Percentiles rank a stretch among this genome's conserved stretches.
Evolutionary conservation across 306 rosid species (phyloP).

Genomic region (Vicia faba): DNA sequence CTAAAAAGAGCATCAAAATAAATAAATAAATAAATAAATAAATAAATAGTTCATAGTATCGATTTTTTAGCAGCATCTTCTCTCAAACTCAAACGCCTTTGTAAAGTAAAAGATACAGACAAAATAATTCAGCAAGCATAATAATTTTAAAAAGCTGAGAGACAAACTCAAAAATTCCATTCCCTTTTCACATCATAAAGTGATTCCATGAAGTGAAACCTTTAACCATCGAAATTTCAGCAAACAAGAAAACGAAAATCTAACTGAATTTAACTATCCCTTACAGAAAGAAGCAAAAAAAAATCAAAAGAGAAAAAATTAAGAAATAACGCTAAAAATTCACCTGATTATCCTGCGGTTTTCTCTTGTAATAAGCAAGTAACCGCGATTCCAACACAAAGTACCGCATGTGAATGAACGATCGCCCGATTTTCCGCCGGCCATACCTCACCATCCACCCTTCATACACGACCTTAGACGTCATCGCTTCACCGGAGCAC

Average conservation of each 20-base stretch:
- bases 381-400: constrained; percentile 93
- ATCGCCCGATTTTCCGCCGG: constrained; percentile 92
- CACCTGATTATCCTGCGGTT: constrained; percentile 96
- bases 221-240: constrained; percentile 19
- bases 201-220: constrained; percentile 25
- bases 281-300: background rate
- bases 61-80: constrained; percentile 29
- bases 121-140: constrained; percentile 31
- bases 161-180: constrained; percentile 4
- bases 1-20: constrained; percentile 47
- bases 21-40: constrained; percentile 28
- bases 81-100: constrained; percentile 25
- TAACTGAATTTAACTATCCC: background rate
- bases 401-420: constrained; percentile 95
- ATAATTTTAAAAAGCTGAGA: constrained; percentile 6
- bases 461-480: constrained; percentile 93
- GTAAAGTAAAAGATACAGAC: background rate
- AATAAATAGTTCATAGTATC: constrained; percentile 3
- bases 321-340: background rate
- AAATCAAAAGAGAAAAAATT: background rate
- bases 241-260: background rate
- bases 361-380: constrained; percentile 91
- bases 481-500: constrained; percentile 51
- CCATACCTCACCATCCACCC: constrained; percentile 99
- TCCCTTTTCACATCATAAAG: constrained; percentile 16